Base-by-base conservation (phyloP, 495 filamentous ascomycete species). In the Lindgomyces ingoldianus region DNA sequence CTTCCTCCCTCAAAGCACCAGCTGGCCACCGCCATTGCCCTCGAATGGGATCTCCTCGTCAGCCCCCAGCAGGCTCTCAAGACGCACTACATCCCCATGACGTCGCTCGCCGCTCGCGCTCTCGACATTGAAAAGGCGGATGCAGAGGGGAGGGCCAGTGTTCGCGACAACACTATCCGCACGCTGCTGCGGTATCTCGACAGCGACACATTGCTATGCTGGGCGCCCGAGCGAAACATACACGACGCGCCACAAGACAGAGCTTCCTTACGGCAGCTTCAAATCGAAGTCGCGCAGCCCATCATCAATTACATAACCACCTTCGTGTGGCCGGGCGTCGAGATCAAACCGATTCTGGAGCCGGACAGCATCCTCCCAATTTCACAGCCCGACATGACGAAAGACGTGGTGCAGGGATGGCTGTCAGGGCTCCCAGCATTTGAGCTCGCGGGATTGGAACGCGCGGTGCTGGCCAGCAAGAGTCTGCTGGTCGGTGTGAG, bases 161-260 rank as follows among this genome's bases (percentile, higher is more conserved):
- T 78, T 29, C 80, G 92, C 42, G 68, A 81, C 0, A 78, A 81
- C 30, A 87, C 96, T 14, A 74, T 87, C 19, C 77, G 72, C 11
- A 89, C 84, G 50, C 75, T 91, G 33, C 83, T 98, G 81, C 83
- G 89, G 9, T 97, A 98, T 74, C 79, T 98, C 6, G 85, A 92
- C 58, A 98, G 94, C 0, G 94, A 98, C 74, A 93, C 90, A 0
- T 77, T 97, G n/a, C 83, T 98, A 10, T 98, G 94, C 80, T 93
- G 89, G 87, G 91, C 90, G 21, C 89, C 89, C 2, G 88, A 88
- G 67, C 76, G 80, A 26, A 73, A 73, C 46, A 64, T 77, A 10
- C 69, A 74, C 11, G 67, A 76, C 72, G 14, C 70, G 62, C n/a
- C 71, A 50, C 9, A 67, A 26, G 57, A 56, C 46, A 54, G 27